These are phyloP conservation scores for Fusarium fujikuroi DNA, from an alignment of 2,329 filamentous ascomycete species.

Conservation along the genomic window DNA sequence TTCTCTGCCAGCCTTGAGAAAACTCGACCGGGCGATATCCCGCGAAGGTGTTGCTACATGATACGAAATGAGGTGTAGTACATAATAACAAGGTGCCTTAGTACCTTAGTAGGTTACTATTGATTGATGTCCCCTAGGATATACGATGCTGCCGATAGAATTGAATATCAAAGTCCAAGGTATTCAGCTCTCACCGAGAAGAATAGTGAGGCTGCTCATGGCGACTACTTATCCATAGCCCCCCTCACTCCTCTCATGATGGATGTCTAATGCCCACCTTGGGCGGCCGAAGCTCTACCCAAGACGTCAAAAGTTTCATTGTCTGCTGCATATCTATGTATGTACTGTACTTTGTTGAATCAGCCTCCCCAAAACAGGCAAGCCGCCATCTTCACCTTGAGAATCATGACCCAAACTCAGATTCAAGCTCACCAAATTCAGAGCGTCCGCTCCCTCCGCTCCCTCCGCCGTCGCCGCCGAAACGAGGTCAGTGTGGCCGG, in stretches of 20 bases:
- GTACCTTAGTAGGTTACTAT: no score
- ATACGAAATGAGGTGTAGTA: conserved; percentile 1
- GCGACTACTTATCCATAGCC: neutral
- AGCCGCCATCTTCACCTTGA: conserved; percentile 19
- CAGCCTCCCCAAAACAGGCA: conserved; percentile 28
- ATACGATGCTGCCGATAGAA: neutral
- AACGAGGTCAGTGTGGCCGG: conserved; percentile 37
- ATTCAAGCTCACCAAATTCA: conserved; percentile 31
- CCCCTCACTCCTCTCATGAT: conserved; percentile 8
- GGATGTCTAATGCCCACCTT: neutral
- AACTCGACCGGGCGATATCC: conserved; percentile 36
- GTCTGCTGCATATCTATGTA: neutral
- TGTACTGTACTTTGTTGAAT: neutral
- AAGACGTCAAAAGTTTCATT: neutral
- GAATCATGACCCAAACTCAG: conserved; percentile 26
- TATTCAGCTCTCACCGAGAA: neutral
- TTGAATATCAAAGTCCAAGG: neutral
- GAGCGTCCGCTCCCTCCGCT: conserved; percentile 19
- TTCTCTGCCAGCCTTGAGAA: conserved; percentile 36
- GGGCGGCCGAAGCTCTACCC: neutral
- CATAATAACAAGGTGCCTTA: neutral
- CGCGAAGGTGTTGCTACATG: conserved; percentile 15
- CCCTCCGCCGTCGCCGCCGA: conserved; percentile 34
- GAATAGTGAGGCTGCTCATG: conserved; percentile 9
- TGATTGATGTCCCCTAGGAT: neutral